Percentiles rank a stretch among this genome's conserved stretches.
These are phyloP conservation scores for Dothiorella sarmentorum DNA, from an alignment of 2,329 filamentous ascomycete species.

Conservation along the genomic window DNA sequence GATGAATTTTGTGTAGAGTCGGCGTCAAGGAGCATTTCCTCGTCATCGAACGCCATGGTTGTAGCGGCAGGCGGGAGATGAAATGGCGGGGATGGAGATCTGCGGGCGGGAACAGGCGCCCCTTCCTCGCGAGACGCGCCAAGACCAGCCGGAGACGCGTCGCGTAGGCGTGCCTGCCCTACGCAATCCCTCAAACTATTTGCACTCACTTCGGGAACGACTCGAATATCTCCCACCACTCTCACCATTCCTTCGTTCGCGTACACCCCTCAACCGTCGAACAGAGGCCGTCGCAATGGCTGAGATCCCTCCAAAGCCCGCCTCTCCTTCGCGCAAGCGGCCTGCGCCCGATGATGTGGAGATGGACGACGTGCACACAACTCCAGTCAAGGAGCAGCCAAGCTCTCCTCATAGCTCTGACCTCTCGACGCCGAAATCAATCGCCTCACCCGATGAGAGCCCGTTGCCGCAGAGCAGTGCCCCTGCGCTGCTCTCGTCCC, in stretches of 20 bases:
- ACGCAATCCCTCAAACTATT: neutral
- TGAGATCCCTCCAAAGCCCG: conserved; percentile 21
- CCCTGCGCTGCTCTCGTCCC: conserved; percentile 19
- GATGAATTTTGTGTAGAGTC: conserved; percentile 13
- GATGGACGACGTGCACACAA: conserved; percentile 21
- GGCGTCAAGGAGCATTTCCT: conserved; percentile 32
- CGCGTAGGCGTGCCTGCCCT: conserved; percentile 5
- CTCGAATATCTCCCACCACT: neutral
- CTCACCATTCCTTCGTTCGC: neutral
- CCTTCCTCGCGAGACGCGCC: neutral
- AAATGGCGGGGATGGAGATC: conserved; percentile 6
- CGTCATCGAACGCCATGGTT: conserved; percentile 15
- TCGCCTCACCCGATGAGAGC: conserved; percentile 29
- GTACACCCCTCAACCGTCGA: neutral
- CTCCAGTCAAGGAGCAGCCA: conserved; percentile 23
- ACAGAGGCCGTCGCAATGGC: conserved; percentile 26
- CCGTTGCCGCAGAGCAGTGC: conserved; percentile 2
- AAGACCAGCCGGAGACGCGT: conserved; percentile 3
- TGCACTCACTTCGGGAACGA: neutral
- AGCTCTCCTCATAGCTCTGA: conserved; percentile 31
- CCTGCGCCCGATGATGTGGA: conserved; percentile 30
- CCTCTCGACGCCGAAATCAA: conserved; percentile 30
- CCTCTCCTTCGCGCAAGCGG: conserved; percentile 31
- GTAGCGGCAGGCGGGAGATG: neutral
- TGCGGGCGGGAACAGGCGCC: neutral